phyloP scores from a whole-genome alignment of 257 asterid species.

The Solanum sejunctum region DNA sequence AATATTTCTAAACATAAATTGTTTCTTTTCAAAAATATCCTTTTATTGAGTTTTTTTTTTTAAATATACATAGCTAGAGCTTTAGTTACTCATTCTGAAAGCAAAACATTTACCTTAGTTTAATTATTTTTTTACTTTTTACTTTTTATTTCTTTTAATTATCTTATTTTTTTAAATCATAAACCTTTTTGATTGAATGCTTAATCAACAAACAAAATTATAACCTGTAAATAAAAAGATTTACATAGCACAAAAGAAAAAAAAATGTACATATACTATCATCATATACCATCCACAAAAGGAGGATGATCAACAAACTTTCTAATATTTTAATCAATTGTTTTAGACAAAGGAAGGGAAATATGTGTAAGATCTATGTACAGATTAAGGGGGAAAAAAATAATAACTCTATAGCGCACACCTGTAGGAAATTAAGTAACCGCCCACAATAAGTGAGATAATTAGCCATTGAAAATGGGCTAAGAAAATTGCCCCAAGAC shows the following conservation, averaged over 20 bases:
- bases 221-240: conserved; percentile 6
- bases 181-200: neutral
- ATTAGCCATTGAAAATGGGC: neutral
- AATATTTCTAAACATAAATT: too few species aligned
- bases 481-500: conserved; percentile 62
- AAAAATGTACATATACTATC: neutral
- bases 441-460: neutral
- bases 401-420: conserved; percentile 35
- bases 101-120: too few species aligned
- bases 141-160: too few species aligned
- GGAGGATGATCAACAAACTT: conserved; percentile 1
- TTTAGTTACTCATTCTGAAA: too few species aligned
- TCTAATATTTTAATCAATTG: conserved; percentile 15
- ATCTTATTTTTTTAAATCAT: neutral
- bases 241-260: neutral
- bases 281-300: conserved; percentile 3
- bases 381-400: conserved; percentile 23
- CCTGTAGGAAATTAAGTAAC: neutral
- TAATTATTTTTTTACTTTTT: too few species aligned
- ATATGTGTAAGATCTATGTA: conserved; percentile 48
- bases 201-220: conserved; percentile 13
- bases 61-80: too few species aligned
- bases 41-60: too few species aligned
- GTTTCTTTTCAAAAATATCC: too few species aligned
- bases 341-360: conserved; percentile 8